These are phyloP conservation scores for Berberis vulgaris DNA, from an alignment of 164 flowering plant species.

Conservation along the genomic window DNA sequence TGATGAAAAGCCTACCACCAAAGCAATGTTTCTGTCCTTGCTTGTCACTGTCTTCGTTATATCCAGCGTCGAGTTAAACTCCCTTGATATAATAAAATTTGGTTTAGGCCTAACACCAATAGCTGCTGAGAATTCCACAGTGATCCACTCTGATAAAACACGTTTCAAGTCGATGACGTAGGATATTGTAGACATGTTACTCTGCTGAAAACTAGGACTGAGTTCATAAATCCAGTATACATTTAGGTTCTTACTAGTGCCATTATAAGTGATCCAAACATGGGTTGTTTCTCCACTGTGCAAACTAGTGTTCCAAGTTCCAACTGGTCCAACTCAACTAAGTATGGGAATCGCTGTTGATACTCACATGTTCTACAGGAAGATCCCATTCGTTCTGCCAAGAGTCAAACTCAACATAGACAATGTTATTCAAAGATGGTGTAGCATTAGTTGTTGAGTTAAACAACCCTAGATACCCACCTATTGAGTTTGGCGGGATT, in stretches of 20 bases:
- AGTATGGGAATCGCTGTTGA: background rate
- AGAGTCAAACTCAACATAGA: background rate
- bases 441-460: background rate
- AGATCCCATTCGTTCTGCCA: background rate
- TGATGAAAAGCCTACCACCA: background rate
- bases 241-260: background rate
- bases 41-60: background rate
- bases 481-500: background rate
- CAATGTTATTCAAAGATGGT: background rate
- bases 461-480: background rate
- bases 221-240: background rate
- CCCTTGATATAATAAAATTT: background rate
- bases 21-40: background rate
- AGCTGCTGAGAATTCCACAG: background rate
- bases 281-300: background rate
- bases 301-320: background rate
- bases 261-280: background rate
- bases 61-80: background rate
- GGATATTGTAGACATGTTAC: background rate
- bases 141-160: background rate
- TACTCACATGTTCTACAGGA: background rate
- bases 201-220: background rate
- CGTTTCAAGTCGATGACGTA: background rate
- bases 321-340: too few species aligned
- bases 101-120: background rate